Evolutionary conservation across 2,329 filamentous ascomycete genomes (phyloP), one percentile per base, ranked within the genome.

Genomic region (Nigrospora oryzae): DNA sequence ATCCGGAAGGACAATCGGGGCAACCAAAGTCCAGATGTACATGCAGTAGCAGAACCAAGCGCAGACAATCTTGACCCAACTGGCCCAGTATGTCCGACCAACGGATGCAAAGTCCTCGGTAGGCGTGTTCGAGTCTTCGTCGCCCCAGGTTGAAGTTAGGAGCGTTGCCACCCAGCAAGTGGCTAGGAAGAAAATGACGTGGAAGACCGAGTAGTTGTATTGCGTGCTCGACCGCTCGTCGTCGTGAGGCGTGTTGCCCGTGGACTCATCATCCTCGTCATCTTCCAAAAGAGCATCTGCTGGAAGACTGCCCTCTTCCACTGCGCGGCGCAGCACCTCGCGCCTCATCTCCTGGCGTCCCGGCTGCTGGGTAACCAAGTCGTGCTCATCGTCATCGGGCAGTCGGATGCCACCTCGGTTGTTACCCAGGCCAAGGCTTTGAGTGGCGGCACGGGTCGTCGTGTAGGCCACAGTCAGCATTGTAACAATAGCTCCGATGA

Each of bases 11-110:
- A 94, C 66, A 34, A 94, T 75, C 3, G 93, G 93, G 38, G 93
- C 93, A 37, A 95, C 74, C 55, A 98, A 65, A 15, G 88, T 95
- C 93, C 93, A 98, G 28, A 83, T 78, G 60, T 97, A 98, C 65
- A 98, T 86, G 42, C 72, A 82, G 65, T 98, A 96, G 69, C 93
- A 98, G 44, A 93, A 83, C 93, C 93, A 98, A 15, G 91, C 84
- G 65, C 90, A 95, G 44, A 96, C 83, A 64, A 98, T 97, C 80
- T 98, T 98, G 55, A 96, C 89, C 93, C 94, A 98, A 60, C 89
- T 95, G 31, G 93, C 93, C 79, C 89, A 95, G 66, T 97, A 95
- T 5, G 91, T 97, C 47, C 93, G 77, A 16, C 93, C 93, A 4
- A 98, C 91, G 0, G 91, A 88, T 2, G 89, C 88, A 65, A 98